phyloP scores from a whole-genome alignment of 331 rosid genomes.

The Malus hybrid region DNA sequence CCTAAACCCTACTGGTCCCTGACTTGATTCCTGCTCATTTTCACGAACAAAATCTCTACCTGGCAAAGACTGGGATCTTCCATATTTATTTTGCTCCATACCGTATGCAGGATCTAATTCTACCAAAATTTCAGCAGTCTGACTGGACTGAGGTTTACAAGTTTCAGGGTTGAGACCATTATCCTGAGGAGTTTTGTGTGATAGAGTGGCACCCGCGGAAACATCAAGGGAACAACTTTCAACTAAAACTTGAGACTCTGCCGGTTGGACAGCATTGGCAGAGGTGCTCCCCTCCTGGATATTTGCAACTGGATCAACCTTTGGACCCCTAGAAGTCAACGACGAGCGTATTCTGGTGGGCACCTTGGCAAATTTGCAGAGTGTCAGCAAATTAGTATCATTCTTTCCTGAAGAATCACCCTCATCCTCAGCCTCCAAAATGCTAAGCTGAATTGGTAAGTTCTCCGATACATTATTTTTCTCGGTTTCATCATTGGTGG shows the following conservation, averaged over 20 bases:
- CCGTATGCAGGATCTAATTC: constrained; percentile 33
- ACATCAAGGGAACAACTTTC: constrained; percentile 33
- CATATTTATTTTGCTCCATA: constrained; percentile 30
- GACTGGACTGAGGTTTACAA: constrained; percentile 25
- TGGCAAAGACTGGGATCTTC: constrained; percentile 41
- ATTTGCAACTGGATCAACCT: constrained; percentile 31
- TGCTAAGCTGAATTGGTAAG: constrained; percentile 27
- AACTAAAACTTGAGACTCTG: constrained; percentile 25
- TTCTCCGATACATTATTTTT: constrained; percentile 34
- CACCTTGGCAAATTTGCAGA: constrained; percentile 64
- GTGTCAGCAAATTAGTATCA: constrained; percentile 49
- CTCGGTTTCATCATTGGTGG: constrained; percentile 29
- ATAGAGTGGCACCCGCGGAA: constrained; percentile 27
- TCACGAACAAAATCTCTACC: constrained; percentile 31
- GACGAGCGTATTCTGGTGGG: constrained; percentile 82
- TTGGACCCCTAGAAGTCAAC: constrained; percentile 36
- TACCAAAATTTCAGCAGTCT: constrained; percentile 27
- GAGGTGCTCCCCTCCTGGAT: constrained; percentile 19
- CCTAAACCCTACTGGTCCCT: constrained; percentile 32
- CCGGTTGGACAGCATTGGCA: constrained; percentile 14
- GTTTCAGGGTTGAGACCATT: constrained; percentile 37
- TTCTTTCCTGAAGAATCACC: constrained; percentile 25
- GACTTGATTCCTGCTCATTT: constrained; percentile 32
- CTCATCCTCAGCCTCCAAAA: constrained; percentile 35
- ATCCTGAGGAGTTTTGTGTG: constrained; percentile 29